phyloP scores from a whole-genome alignment of 2,329 filamentous ascomycete species.

The Dactylonectria estremocensis region DNA sequence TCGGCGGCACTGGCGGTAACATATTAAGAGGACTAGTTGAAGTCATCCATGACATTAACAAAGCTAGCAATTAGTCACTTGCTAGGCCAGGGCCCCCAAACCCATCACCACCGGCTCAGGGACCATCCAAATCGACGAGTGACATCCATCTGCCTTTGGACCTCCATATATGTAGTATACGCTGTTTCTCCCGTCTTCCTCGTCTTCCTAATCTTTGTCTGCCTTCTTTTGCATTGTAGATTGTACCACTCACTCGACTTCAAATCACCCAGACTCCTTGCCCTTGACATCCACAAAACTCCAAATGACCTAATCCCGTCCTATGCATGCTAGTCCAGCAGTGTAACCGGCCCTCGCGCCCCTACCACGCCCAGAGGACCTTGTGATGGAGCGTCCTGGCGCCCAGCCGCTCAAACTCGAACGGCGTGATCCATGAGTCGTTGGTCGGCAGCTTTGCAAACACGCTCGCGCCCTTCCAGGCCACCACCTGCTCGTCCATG shows the following conservation, averaged over 20 bases:
- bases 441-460: constrained; percentile 94
- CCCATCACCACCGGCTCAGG: background rate
- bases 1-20: background rate
- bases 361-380: constrained; percentile 74
- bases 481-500: constrained; percentile 96
- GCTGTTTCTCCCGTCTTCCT: background rate
- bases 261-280: constrained; percentile 45
- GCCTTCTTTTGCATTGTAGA: constrained; percentile 19
- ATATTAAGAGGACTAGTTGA: background rate
- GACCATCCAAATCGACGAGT: background rate
- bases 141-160: background rate
- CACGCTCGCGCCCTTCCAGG: constrained; percentile 97
- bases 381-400: constrained; percentile 88
- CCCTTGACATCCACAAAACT: constrained; percentile 43
- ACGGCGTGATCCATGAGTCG: constrained; percentile 92
- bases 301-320: constrained; percentile 34
- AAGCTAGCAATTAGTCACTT: background rate
- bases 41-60: background rate
- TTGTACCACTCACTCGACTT: constrained; percentile 22
- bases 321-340: constrained; percentile 6
- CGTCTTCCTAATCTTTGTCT: background rate
- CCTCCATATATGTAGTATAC: background rate
- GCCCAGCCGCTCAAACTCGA: constrained; percentile 91
- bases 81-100: background rate
- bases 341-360: background rate